These are phyloP conservation scores for Hemileccinum impolitum DNA, from an alignment of 768 basidiomycete genomes.

Conservation along the genomic window DNA sequence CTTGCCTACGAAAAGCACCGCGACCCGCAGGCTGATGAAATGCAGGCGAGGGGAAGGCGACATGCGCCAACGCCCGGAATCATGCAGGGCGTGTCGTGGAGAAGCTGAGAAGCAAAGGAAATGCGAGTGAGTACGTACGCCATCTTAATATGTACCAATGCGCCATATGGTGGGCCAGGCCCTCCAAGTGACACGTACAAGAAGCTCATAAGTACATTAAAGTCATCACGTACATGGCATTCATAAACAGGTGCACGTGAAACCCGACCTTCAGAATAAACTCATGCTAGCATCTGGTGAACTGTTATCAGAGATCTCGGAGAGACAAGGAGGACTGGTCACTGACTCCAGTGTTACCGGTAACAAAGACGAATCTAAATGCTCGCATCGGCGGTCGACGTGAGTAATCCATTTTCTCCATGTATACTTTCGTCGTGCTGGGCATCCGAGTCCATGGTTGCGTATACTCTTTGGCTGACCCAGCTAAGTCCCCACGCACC, in stretches of 20 bases:
- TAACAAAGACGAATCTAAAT: constrained; percentile 7
- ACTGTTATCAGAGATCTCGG: background rate
- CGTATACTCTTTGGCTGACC: constrained; percentile 19
- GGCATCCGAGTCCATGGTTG: constrained; percentile 4
- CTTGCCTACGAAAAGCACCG: background rate
- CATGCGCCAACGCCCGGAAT: no score
- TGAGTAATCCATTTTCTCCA: constrained; percentile 13
- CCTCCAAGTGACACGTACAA: background rate
- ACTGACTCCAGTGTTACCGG: background rate
- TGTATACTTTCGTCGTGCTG: background rate
- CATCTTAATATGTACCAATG: background rate
- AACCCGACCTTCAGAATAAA: background rate
- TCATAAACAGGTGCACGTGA: constrained; percentile 1
- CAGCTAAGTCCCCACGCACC: constrained; percentile 55
- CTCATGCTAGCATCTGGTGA: background rate
- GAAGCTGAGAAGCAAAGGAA: background rate
- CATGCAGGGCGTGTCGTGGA: no score
- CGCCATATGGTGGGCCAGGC: background rate
- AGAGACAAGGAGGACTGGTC: background rate
- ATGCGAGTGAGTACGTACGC: background rate
- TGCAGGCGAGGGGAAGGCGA: background rate
- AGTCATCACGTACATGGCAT: constrained; percentile 10
- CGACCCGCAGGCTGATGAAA: background rate
- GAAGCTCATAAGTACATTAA: constrained; percentile 5
- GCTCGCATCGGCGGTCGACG: constrained; percentile 2